These are phyloP conservation scores for Triadica sebifera DNA, from an alignment of 345 rosid species.

Conservation along the genomic window DNA sequence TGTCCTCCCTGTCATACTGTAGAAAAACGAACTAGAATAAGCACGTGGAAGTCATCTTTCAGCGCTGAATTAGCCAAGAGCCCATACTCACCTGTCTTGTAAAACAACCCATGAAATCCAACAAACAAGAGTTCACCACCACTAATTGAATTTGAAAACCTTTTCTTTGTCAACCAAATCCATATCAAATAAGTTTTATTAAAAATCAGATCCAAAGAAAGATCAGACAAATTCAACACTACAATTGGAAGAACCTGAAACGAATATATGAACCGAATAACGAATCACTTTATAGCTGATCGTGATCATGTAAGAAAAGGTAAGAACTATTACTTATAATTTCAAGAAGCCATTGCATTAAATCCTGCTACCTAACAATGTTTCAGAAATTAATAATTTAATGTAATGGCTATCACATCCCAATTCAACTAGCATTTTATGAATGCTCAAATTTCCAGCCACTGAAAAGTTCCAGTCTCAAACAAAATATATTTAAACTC, in stretches of 20 bases:
- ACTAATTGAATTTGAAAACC: not conserved
- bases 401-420: not conserved
- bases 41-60: not conserved
- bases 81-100: not conserved
- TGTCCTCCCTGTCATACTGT: not conserved
- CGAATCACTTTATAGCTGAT: not conserved
- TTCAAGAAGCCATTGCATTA: not conserved
- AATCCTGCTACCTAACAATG: not conserved
- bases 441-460: not conserved
- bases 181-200: not conserved
- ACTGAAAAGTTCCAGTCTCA: not conserved
- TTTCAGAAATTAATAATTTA: not conserved
- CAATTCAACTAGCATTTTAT: not conserved
- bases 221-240: not conserved
- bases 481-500: not conserved
- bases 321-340: not conserved
- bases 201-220: not conserved
- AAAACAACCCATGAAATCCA: not conserved
- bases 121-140: not conserved
- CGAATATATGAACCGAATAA: not conserved
- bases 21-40: not conserved
- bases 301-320: not conserved
- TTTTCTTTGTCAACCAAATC: not conserved
- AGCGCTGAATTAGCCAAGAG: not conserved
- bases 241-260: not conserved